Evolutionary conservation across 2,329 filamentous ascomycete genomes (phyloP).

Genomic region (Xylariaceae sp.): DNA sequence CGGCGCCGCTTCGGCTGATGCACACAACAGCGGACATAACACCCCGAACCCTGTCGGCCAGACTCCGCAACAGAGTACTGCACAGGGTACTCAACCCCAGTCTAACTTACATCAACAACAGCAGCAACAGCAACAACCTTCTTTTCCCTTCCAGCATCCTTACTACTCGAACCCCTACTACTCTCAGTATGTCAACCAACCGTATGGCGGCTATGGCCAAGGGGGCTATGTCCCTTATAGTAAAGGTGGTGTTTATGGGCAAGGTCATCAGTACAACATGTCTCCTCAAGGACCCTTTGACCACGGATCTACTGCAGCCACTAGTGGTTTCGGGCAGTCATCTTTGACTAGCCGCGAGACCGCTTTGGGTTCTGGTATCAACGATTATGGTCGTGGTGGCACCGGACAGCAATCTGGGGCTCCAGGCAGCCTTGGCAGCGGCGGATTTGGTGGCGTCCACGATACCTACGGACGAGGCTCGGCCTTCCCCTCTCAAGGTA

Average conservation of each 20-base stretch:
- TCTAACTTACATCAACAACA: conserved; percentile 46
- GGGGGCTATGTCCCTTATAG: conserved; percentile 60
- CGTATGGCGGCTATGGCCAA: conserved; percentile 58
- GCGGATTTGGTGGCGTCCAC: conserved; percentile 59
- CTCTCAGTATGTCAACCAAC: conserved; percentile 60
- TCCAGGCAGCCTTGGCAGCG: conserved; percentile 57
- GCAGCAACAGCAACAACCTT: conserved; percentile 36
- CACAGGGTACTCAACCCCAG: conserved; percentile 44
- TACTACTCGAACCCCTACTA: conserved; percentile 70
- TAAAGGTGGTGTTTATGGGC: conserved; percentile 61
- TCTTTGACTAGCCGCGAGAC: conserved; percentile 59
- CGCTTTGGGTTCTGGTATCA: conserved; percentile 55
- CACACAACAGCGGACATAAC: conserved; percentile 85
- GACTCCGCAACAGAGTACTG: conserved; percentile 52
- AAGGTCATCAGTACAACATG: conserved; percentile 60
- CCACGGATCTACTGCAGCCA: conserved; percentile 59
- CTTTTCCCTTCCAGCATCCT: conserved; percentile 41
- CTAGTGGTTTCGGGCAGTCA: conserved; percentile 57
- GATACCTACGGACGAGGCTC: conserved; percentile 62
- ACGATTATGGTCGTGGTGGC: conserved; percentile 59
- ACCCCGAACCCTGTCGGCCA: conserved; percentile 81
- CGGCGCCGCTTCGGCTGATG: conserved; percentile 64
- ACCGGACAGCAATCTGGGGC: conserved; percentile 54
- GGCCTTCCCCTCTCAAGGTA: conserved; percentile 60
- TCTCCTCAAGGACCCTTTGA: conserved; percentile 63